phyloP scores from a whole-genome alignment of 1,284 basidiomycete genomes.

The Marasmius oreades region DNA sequence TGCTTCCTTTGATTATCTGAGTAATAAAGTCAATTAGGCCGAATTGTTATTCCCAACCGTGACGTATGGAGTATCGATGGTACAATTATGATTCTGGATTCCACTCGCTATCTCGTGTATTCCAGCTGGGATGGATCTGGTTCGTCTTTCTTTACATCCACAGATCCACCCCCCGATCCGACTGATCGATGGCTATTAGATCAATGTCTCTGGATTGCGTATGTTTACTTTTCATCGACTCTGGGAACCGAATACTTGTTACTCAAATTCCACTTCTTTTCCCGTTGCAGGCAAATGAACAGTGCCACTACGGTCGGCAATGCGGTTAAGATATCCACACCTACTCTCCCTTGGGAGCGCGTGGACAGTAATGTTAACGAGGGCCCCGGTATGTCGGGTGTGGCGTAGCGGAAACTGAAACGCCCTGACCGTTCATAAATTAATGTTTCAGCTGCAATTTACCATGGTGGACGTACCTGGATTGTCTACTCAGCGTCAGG shows the following conservation, averaged over 20 bases:
- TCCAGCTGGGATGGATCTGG: slow-evolving; percentile 30
- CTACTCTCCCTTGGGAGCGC: slow-evolving; percentile 32
- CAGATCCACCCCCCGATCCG: too few species aligned
- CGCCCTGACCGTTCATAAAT: background rate
- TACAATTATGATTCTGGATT: slow-evolving; percentile 26
- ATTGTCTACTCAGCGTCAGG: background rate
- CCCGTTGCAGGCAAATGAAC: slow-evolving; percentile 25
- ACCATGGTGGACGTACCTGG: background rate
- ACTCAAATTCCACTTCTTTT: background rate
- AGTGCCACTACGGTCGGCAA: slow-evolving; percentile 33
- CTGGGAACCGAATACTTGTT: background rate
- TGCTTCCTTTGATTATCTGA: slow-evolving; percentile 2
- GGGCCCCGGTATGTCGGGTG: background rate
- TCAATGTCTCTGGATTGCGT: slow-evolving; percentile 35
- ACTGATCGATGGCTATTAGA: slow-evolving; percentile 15
- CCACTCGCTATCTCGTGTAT: slow-evolving; percentile 31
- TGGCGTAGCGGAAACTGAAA: background rate
- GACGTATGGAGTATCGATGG: slow-evolving; percentile 37
- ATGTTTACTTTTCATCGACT: slow-evolving; percentile 5
- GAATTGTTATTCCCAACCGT: slow-evolving; percentile 29
- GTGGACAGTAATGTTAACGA: slow-evolving; percentile 19
- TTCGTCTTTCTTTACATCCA: slow-evolving; percentile 14
- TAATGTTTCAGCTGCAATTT: background rate
- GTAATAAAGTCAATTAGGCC: slow-evolving; percentile 13
- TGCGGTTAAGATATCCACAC: slow-evolving; percentile 32